Evolutionary conservation across 2,329 filamentous ascomycete genomes (phyloP).

Genomic region (Paramyrothecium sp.): DNA sequence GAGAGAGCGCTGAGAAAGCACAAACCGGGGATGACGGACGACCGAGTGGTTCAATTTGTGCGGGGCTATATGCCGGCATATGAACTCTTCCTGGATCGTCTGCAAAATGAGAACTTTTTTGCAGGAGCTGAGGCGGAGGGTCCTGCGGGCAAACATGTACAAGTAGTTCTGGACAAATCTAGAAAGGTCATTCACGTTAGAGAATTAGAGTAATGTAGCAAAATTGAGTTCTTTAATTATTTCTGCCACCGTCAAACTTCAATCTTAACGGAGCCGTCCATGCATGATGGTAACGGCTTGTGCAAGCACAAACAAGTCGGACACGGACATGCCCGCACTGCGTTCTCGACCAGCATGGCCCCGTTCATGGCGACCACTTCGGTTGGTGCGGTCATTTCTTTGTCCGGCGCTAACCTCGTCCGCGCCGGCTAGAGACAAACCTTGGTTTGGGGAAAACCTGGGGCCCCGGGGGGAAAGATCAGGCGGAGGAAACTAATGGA

Average conservation of each 20-base stretch:
- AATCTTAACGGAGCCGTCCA: neutral
- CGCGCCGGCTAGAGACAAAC: neutral
- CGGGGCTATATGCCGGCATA: conserved; percentile 23
- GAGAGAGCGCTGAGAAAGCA: conserved; percentile 15
- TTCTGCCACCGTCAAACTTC: neutral
- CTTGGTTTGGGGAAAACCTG: conserved; percentile 11
- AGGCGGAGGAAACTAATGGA: neutral
- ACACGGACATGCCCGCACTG: too few relatives aligned
- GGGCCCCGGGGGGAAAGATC: conserved; percentile 9
- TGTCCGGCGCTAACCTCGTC: conserved; percentile 10
- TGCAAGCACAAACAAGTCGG: too few relatives aligned
- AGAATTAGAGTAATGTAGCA: conserved; percentile 9
- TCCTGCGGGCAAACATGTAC: conserved; percentile 11
- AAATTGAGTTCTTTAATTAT: neutral
- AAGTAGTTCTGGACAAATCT: conserved; percentile 3
- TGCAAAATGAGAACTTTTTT: conserved; percentile 16
- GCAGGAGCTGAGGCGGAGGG: neutral
- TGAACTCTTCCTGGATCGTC: conserved; percentile 16
- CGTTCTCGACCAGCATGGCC: too few relatives aligned
- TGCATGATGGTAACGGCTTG: too few relatives aligned
- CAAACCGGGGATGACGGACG: conserved; percentile 19
- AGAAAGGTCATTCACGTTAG: conserved; percentile 11
- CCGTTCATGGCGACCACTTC: too few relatives aligned
- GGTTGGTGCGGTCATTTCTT: conserved; percentile 7
- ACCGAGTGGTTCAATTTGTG: conserved; percentile 17